Evolutionary conservation across 805 yeast species (phyloP).

Genomic region (Ogataea chonburiensis): DNA sequence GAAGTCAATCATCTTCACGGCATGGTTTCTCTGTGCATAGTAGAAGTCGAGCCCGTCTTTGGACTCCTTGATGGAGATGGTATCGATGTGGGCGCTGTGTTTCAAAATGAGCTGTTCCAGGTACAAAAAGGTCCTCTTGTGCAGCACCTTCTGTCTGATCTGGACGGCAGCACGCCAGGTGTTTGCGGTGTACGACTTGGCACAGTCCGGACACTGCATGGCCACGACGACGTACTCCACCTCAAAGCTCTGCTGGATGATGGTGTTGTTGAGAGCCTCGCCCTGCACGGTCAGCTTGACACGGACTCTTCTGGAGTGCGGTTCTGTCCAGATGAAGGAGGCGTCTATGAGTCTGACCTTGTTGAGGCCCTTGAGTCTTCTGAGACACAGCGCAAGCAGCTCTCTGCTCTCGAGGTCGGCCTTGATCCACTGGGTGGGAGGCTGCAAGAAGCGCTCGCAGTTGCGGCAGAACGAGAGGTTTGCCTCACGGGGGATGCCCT

Average conservation of each 20-base stretch:
- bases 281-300: constrained; percentile 94
- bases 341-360: constrained; percentile 91
- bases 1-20: constrained; percentile 91
- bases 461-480: constrained; percentile 92
- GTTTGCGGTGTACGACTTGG: constrained; percentile 91
- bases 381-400: constrained; percentile 82
- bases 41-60: constrained; percentile 95
- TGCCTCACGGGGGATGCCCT: constrained; percentile 92
- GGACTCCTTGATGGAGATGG: constrained; percentile 88
- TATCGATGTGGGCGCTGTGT: constrained; percentile 91
- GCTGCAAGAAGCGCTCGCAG: constrained; percentile 94
- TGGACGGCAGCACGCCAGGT: constrained; percentile 99
- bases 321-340: constrained; percentile 97
- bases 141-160: constrained; percentile 95
- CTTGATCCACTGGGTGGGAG: constrained; percentile 90
- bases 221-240: constrained; percentile 92
- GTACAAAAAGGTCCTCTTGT: constrained; percentile 93
- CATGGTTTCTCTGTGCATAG: constrained; percentile 85
- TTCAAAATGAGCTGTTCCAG: constrained; percentile 92
- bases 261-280: constrained; percentile 89
- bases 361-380: constrained; percentile 82
- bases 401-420: constrained; percentile 93
- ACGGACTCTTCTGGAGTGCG: constrained; percentile 93
- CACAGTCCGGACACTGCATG: constrained; percentile 98
- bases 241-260: constrained; percentile 90